Conservation (phyloP, 208 protist species). For the Acanthamoeba lenticulata region DNA sequence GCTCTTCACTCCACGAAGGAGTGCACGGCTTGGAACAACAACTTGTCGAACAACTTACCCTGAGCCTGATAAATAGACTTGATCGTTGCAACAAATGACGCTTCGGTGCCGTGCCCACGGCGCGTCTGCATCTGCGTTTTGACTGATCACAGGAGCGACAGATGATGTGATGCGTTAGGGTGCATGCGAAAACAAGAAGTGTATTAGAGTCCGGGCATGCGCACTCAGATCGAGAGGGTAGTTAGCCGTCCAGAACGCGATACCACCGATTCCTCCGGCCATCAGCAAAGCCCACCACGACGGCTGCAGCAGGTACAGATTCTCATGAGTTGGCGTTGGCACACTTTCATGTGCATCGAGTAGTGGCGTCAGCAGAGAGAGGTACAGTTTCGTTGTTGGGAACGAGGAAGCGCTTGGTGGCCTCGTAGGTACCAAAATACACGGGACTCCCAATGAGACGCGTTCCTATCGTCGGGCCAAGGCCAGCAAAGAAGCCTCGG, state of each 20-base stretch:
- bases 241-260: conserved; percentile 25
- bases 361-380: not conserved
- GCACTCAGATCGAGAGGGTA: conserved; percentile 12
- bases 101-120: not conserved
- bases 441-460: conserved; percentile 63
- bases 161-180: not conserved
- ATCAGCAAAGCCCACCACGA: not conserved
- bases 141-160: not conserved
- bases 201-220: not conserved
- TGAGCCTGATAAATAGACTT: not conserved
- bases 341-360: too few species aligned
- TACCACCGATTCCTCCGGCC: not conserved
- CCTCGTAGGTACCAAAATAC: conserved; percentile 54
- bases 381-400: not conserved
- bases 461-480: conserved; percentile 68
- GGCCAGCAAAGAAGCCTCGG: conserved; percentile 66
- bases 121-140: conserved; percentile 19
- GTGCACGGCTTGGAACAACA: not conserved
- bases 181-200: not conserved
- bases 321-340: too few species aligned
- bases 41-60: not conserved
- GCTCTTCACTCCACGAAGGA: not conserved
- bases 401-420: not conserved
- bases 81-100: not conserved
- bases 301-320: not conserved